These are phyloP conservation scores for Saccharomycopsis hybrid DNA, from an alignment of 1,139 yeast species.

Conservation along the genomic window DNA sequence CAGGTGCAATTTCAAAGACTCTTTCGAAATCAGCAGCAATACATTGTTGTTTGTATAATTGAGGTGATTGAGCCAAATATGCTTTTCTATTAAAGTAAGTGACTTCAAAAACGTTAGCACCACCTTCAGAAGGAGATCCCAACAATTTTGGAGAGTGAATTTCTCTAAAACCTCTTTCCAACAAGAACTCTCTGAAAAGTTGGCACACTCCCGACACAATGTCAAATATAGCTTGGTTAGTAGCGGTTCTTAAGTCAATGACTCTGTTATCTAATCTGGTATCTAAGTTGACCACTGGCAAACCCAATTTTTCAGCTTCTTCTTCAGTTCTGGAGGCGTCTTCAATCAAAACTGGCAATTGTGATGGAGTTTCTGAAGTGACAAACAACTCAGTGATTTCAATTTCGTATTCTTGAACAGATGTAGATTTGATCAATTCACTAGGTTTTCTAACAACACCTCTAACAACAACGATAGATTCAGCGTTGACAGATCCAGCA, in stretches of 20 bases:
- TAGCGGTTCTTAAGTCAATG: constrained; percentile 91
- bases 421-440: constrained; percentile 83
- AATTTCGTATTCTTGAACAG: constrained; percentile 86
- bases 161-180: constrained; percentile 67
- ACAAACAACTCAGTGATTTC: constrained; percentile 67
- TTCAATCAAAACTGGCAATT: constrained; percentile 88
- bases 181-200: constrained; percentile 83
- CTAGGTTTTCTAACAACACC: constrained; percentile 82
- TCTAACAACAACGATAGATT: constrained; percentile 84
- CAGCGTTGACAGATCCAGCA: constrained; percentile 81
- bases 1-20: constrained; percentile 95
- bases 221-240: constrained; percentile 95
- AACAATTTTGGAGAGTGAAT: constrained; percentile 93
- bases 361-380: constrained; percentile 84
- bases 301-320: constrained; percentile 86
- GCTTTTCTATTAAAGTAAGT: constrained; percentile 90
- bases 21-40: constrained; percentile 96
- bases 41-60: constrained; percentile 93
- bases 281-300: constrained; percentile 92
- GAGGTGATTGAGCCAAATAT: constrained; percentile 96
- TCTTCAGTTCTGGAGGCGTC: constrained; percentile 95
- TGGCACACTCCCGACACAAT: constrained; percentile 85
- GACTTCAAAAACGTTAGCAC: constrained; percentile 91
- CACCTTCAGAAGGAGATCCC: constrained; percentile 97
- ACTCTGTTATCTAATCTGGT: constrained; percentile 94